Base-by-base conservation (phyloP, 2,329 filamentous ascomycete genomes). In the Ophiostoma ulmi region DNA sequence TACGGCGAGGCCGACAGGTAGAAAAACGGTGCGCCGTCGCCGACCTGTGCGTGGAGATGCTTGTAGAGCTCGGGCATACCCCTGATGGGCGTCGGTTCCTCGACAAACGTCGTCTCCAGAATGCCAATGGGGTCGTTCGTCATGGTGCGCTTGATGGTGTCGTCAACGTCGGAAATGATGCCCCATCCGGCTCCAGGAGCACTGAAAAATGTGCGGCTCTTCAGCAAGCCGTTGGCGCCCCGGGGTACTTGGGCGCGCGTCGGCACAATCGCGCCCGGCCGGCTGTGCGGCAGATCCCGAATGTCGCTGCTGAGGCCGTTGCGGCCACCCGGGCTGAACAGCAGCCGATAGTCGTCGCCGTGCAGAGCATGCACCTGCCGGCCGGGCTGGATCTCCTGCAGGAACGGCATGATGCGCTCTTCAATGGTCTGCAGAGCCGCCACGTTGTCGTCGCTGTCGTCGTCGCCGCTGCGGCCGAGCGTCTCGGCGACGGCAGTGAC, bases 1-100 rank as follows among this genome's bases (percentile, higher is more conserved):
- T 97, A 97, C 0, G 94, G 94, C 0, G 93, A 97, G 0, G 94
- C 94, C 0, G 92, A 96, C 66, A 98, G 86, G 79, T 98, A 98
- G 83, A 97, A 97, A 85, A 92, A 97, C 0, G 93, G 87, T 3
- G 67, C 66, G 26, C 66, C 71, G 6, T 14, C 39, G 1, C 83
- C 81, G 35, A 89, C 76, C 4, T 83, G 75, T 6, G 80, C 78
- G 64, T 89, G 82, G 13, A 97, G 83, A 70, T 89, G 84, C 31
- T 82, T 80, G 81, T 97, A 97, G 0, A 97, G 84, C 75, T 92
- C 89, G 0, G 93, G 91, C 93, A 97, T 97, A 67, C 92, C 93
- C 0, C 84, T 76, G 17, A 94, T 88, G 0, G 92, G 88, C 17
- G 85, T 82, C 0, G 93, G 90, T 20, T 88, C 82, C 68, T 94